These are phyloP conservation scores for Prunus yedoensis DNA, from an alignment of 331 rosid species.

Conservation along the genomic window DNA sequence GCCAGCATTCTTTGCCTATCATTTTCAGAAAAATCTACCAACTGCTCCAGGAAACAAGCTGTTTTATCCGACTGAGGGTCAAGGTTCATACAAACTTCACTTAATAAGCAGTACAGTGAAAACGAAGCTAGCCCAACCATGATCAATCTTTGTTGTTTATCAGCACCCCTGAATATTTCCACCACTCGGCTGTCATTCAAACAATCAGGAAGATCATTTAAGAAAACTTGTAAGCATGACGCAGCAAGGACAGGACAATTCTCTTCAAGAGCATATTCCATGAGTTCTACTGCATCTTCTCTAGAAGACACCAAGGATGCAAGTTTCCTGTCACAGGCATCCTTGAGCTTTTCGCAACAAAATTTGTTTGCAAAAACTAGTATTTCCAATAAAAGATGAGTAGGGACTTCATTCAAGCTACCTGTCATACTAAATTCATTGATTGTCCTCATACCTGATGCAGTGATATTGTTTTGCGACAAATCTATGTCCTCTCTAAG, in stretches of 20 bases:
- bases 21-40: constrained; percentile 68
- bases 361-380: constrained; percentile 73
- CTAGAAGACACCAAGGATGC: constrained; percentile 63
- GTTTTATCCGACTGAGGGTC: constrained; percentile 68
- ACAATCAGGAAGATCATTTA: constrained; percentile 76
- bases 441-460: constrained; percentile 67
- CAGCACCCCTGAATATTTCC: constrained; percentile 58
- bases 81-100: constrained; percentile 80
- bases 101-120: constrained; percentile 73
- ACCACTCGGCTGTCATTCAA: constrained; percentile 67
- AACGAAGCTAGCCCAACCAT: constrained; percentile 75
- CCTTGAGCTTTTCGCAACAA: constrained; percentile 83
- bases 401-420: constrained; percentile 53
- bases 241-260: constrained; percentile 72
- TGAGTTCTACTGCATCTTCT: constrained; percentile 88
- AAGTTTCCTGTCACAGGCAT: constrained; percentile 89
- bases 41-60: constrained; percentile 57
- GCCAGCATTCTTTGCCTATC: constrained; percentile 72
- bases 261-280: constrained; percentile 77
- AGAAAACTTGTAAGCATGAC: constrained; percentile 76
- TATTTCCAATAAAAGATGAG: constrained; percentile 79
- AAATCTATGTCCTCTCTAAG: constrained; percentile 68
- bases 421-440: constrained; percentile 63
- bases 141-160: constrained; percentile 57
- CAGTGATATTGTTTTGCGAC: constrained; percentile 72